Conservation (phyloP, 176 grass and related monocot genomes). For the Aegilops bicornis region DNA sequence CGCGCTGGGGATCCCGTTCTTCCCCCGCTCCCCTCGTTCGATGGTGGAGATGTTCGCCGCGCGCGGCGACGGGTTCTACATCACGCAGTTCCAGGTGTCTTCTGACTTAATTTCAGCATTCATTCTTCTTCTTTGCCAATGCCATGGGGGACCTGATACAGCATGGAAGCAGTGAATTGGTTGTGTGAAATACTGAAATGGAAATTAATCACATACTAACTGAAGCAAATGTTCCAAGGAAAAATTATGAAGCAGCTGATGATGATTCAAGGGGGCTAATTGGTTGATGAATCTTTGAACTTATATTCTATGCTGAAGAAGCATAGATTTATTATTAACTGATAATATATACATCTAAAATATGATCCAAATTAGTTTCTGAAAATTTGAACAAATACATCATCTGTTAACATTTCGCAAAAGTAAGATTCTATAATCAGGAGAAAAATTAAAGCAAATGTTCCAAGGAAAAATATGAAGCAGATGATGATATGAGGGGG, state of each 20-base stretch:
- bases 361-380: background rate
- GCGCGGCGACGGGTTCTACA: slow-evolving; percentile 55
- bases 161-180: background rate
- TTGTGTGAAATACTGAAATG: slow-evolving; percentile 8
- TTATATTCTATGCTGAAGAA: background rate
- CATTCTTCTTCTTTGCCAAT: background rate
- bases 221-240: background rate
- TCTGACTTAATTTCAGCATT: background rate
- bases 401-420: background rate
- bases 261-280: background rate
- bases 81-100: slow-evolving; percentile 42
- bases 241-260: too few species aligned
- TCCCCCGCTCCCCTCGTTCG: slow-evolving; percentile 9
- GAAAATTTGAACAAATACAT: background rate
- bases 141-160: background rate
- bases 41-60: background rate
- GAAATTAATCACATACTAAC: background rate
- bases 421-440: background rate
- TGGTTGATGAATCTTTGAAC: background rate
- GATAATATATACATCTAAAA: background rate
- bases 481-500: too few species aligned
- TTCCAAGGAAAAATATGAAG: background rate
- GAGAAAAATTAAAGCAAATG: background rate
- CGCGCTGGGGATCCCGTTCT: slow-evolving; percentile 42
- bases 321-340: background rate